These are phyloP conservation scores for Boechera stricta DNA, from an alignment of 345 rosid species.

Conservation along the genomic window DNA sequence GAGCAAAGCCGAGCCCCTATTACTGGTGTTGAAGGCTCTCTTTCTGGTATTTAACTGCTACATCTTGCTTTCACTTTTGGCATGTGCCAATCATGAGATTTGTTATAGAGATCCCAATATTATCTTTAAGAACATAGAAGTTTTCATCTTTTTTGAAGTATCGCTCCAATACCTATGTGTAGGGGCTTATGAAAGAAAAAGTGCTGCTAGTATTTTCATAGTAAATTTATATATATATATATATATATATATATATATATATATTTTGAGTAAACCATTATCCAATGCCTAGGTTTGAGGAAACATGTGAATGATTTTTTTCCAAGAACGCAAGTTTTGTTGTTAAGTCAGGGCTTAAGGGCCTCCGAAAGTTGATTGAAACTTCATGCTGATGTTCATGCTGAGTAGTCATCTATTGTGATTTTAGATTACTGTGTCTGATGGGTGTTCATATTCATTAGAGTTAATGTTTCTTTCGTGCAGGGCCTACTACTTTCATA, in stretches of 20 bases:
- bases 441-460: neutral
- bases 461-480: conserved; percentile 13
- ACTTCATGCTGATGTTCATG: conserved; percentile 19
- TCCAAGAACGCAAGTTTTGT: conserved; percentile 25
- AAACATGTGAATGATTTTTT: neutral
- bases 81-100: neutral
- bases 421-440: conserved; percentile 11
- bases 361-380: neutral
- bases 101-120: conserved; percentile 20
- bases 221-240: neutral
- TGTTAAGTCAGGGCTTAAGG: conserved; percentile 1
- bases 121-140: neutral
- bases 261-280: conserved; percentile 11
- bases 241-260: too few relatives aligned
- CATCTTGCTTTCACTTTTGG: conserved; percentile 23
- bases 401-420: conserved; percentile 1
- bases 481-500: conserved; percentile 20
- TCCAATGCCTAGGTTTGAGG: conserved; percentile 45
- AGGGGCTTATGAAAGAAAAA: neutral
- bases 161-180: conserved; percentile 21
- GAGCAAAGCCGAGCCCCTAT: conserved; percentile 74
- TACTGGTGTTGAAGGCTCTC: conserved; percentile 68
- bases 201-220: conserved; percentile 10
- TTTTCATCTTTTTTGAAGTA: conserved; percentile 64
- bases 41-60: conserved; percentile 63